These are phyloP conservation scores for Stephanodiscus triporus DNA, from an alignment of 108 stramenopile species.

Conservation along the genomic window DNA sequence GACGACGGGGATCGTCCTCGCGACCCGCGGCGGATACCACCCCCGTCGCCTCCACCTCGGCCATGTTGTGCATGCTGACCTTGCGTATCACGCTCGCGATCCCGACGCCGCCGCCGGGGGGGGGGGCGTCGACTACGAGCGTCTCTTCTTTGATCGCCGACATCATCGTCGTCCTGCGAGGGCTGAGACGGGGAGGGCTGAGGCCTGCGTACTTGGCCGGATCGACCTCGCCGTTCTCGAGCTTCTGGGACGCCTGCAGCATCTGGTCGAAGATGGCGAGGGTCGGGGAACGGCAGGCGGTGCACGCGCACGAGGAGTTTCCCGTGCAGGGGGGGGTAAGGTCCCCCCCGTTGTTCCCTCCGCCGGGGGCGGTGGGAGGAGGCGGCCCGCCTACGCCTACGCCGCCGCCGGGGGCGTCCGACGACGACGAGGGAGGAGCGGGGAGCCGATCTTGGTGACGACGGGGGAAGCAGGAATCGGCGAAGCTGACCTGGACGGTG, in stretches of 20 bases:
- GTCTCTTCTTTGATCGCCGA: background rate
- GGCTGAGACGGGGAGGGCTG: conserved; percentile 40
- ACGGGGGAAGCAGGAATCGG: conserved; percentile 10
- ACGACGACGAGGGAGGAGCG: background rate
- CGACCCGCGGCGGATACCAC: no score
- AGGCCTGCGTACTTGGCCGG: conserved; percentile 28
- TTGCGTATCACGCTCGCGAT: conserved; percentile 12
- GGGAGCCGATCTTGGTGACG: background rate
- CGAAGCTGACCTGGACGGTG: conserved; percentile 32
- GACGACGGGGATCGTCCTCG: background rate
- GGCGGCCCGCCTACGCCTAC: background rate
- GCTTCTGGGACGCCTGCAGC: conserved; percentile 45
- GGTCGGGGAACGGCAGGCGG: conserved; percentile 37
- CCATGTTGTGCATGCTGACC: conserved; percentile 20
- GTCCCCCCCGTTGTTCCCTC: background rate
- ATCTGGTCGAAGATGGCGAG: conserved; percentile 55
- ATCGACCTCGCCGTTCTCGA: conserved; percentile 21
- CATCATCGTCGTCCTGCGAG: conserved; percentile 2
- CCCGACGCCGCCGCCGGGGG: background rate
- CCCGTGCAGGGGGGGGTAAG: background rate
- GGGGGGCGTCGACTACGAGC: background rate
- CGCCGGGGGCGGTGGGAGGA: background rate
- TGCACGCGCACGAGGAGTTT: conserved; percentile 25
- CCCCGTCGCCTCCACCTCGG: conserved; percentile 3
- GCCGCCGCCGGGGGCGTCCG: background rate